Conservation (phyloP, 2,329 filamentous ascomycete species). For the Beauveria asiatica region DNA sequence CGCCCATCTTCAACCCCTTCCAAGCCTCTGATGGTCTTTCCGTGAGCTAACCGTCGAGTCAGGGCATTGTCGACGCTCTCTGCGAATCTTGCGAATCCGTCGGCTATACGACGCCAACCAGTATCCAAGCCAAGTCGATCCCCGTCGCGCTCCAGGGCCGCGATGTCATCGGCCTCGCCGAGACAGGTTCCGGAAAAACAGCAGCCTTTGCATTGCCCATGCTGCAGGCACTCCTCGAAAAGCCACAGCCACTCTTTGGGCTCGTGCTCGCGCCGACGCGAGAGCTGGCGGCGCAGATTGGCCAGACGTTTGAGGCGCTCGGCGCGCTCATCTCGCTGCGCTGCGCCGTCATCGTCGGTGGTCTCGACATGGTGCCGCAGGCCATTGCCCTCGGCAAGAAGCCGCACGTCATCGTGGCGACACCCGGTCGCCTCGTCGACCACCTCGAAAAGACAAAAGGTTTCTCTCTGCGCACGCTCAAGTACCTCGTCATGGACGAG, state of each 20-base stretch:
- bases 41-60: slow-evolving; percentile 14
- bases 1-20: slow-evolving; percentile 6
- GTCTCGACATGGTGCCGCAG: slow-evolving; percentile 92
- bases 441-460: slow-evolving; percentile 96
- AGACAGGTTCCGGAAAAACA: slow-evolving; percentile 94
- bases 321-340: slow-evolving; percentile 82
- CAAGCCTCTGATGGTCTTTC: too few relatives aligned
- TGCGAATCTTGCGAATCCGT: slow-evolving; percentile 80
- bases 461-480: slow-evolving; percentile 73
- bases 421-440: slow-evolving; percentile 79
- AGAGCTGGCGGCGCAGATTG: slow-evolving; percentile 88
- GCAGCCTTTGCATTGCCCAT: slow-evolving; percentile 92
- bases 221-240: slow-evolving; percentile 80
- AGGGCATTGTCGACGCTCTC: slow-evolving; percentile 77
- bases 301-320: slow-evolving; percentile 77
- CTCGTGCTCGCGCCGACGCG: slow-evolving; percentile 87
- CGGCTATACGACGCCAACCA: slow-evolving; percentile 77
- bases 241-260: slow-evolving; percentile 78
- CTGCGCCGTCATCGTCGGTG: slow-evolving; percentile 79
- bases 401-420: slow-evolving; percentile 88
- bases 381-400: slow-evolving; percentile 89
- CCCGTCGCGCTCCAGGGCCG: slow-evolving; percentile 69
- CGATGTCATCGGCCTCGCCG: slow-evolving; percentile 87
- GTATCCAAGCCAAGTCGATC: slow-evolving; percentile 81
- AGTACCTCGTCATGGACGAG: slow-evolving; percentile 92